Evolutionary conservation across 1,284 basidiomycete genomes (phyloP).

Genomic region (Rhodotorula sp.): DNA sequence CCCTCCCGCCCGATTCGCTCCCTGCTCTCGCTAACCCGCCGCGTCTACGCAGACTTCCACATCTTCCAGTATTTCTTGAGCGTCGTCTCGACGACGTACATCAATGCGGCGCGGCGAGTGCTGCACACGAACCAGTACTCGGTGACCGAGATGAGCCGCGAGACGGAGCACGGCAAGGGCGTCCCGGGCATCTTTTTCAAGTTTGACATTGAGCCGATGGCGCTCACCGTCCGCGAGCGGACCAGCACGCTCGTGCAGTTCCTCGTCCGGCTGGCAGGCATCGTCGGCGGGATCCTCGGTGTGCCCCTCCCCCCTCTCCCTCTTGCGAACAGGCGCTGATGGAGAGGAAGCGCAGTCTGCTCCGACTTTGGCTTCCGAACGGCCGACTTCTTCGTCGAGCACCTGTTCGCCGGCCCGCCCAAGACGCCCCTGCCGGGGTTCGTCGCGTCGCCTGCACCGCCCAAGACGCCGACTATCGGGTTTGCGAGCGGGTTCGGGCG

Average conservation of each 20-base stretch:
- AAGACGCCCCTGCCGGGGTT: conserved; percentile 29
- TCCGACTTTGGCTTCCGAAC: conserved; percentile 42
- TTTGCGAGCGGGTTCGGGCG: conserved; percentile 1
- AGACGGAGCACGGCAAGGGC: conserved; percentile 72
- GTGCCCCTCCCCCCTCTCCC: background rate
- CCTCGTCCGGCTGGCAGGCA: conserved; percentile 68
- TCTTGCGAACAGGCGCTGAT: background rate
- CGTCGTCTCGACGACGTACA: conserved; percentile 91
- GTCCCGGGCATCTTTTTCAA: conserved; percentile 96
- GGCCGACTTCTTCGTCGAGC: conserved; percentile 25
- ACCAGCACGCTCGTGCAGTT: conserved; percentile 80
- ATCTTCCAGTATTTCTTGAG: conserved; percentile 96
- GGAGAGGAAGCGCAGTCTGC: conserved; percentile 17
- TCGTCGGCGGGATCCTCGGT: conserved; percentile 53
- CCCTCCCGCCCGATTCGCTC: conserved; percentile 1
- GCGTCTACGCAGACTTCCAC: conserved; percentile 66
- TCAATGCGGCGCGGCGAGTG: conserved; percentile 64
- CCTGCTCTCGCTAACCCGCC: background rate
- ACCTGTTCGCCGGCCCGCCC: background rate
- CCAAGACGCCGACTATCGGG: conserved; percentile 5
- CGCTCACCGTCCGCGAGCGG: conserved; percentile 79
- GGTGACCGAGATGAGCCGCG: conserved; percentile 86
- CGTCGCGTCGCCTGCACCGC: conserved; percentile 7
- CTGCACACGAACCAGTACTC: conserved; percentile 86
- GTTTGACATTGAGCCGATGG: conserved; percentile 90